Evolutionary conservation across 352 stramenopile genomes (phyloP), one percentile per base, ranked within the genome.

Genomic region (Halophytophthora polymorphica): DNA sequence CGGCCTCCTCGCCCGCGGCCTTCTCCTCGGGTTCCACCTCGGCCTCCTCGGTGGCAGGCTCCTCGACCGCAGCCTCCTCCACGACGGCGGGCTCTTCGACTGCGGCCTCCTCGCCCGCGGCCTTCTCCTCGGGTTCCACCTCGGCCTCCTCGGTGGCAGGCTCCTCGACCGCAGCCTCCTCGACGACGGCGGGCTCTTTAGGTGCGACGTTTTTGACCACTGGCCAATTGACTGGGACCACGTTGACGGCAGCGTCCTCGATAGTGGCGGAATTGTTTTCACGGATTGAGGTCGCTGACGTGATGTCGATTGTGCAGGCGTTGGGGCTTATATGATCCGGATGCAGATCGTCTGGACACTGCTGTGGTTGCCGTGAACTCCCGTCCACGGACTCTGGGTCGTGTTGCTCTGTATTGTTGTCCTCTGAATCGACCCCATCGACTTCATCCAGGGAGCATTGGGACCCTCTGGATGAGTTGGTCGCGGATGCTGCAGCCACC

Each of bases 401-500:
- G n/a, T n/a, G 15, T 14, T 17, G 33, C 25, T 31, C 25, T 8
- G 25, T 8, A 8, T 31, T 31, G 6, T 31, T 31, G 37, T 33
- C n/a, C 4, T 41, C 31, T 31, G 40, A 58, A 66, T 62, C 2
- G 37, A n/a, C n/a, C n/a, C n/a, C n/a, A n/a, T 47, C 1, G 36
- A 45, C 14, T 62, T 53, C 21, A 36, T 52, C 12, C 25, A 43
- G 49, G 18, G n/a, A 21, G 31, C 45, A 35, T 23, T 35, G 14
- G 31, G 25, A 49, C n/a, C 44, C 22, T 12, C 58, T 23, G 5
- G 56, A 54, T 6, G 36, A 41, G 7, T 41, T 62, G 2, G 56
- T 60, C 35, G 28, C 39, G 31, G 62, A 23, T 3, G 53, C 58
- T 2, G 53, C 57, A 6, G 44, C 37, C 10, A 66, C 15, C 21